Evolutionary conservation across 1,139 yeast species (phyloP), one percentile per base, ranked within the genome.

Genomic region (Kodamaea sp.): DNA sequence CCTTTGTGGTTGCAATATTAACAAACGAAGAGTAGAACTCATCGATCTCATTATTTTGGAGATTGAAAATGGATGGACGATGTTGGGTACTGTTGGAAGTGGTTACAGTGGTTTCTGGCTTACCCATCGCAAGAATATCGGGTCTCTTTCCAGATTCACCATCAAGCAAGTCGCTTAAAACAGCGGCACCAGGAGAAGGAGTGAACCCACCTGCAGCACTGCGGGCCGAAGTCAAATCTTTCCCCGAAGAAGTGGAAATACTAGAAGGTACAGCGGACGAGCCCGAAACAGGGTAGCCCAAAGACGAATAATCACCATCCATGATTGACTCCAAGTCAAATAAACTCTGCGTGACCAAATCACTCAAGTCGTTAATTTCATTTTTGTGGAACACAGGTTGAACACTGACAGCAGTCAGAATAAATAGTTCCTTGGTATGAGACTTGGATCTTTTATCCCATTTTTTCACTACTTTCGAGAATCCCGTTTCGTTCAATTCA

Each of bases 401-500:
- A 2, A 92, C 96, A 44, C 88, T 88, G 8, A 92, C 96, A 0
- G 97, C 97, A 1, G 97, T 82, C 32, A 88, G 82, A 28, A 92
- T 73, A 56, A 90, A 92, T 34, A 92, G 70, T 57, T 92, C 98
- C 55, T 89, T 89, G 7, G 97, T 90, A 48, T 88, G 95, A 2
- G 96, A 86, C 51, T 90, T 89, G 13, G 97, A 88, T 42, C 97
- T 72, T 61, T 92, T 92, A 60, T 92, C 98, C 98, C 98, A 92
- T 64, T 92, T 92, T 57, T 92, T 92, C 49, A 92, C 76, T 22
- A 88, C 97, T 61, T 92, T 92, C 20, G 94, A 82, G 60, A 92
- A 92, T 12, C 97, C 98, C 0, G 96, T 88, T 52, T 92, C 96
- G 55, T 92, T 92, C 41, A 92, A 70, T 57, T 90, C 96, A 27